These are phyloP conservation scores for Dactylellina sp. DNA, from an alignment of 2,329 filamentous ascomycete species.

Conservation along the genomic window DNA sequence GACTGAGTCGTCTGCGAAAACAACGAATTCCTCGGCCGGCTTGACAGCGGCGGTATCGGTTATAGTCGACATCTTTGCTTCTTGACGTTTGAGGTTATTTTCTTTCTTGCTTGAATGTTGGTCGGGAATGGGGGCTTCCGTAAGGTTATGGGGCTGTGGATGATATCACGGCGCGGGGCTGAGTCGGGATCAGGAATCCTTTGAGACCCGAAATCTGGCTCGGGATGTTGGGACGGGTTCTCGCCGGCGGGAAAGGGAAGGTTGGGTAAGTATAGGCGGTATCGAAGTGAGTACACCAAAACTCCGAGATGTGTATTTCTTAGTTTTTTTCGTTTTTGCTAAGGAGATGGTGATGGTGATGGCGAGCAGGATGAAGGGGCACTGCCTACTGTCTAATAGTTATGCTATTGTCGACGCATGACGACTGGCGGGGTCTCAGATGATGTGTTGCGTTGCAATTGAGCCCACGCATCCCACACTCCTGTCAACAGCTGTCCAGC, in stretches of 20 bases:
- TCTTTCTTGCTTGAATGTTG: constrained; percentile 36
- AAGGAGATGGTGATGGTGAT: not conserved
- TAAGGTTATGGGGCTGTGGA: constrained; percentile 37
- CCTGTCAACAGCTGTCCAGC: no score
- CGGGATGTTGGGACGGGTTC: not conserved
- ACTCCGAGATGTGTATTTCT: not conserved
- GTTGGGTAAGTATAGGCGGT: constrained; percentile 22
- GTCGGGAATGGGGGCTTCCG: constrained; percentile 40
- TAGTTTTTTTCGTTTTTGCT: not conserved
- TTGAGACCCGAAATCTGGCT: constrained; percentile 30
- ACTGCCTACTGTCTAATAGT: constrained; percentile 15
- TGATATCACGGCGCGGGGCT: constrained; percentile 57
- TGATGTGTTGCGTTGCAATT: constrained; percentile 50
- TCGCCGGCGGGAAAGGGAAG: constrained; percentile 1
- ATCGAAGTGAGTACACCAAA: not conserved
- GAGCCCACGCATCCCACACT: constrained; percentile 10
- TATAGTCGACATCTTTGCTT: constrained; percentile 35
- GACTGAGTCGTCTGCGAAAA: constrained; percentile 36
- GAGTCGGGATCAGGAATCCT: constrained; percentile 35
- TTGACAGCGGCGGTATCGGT: constrained; percentile 41
- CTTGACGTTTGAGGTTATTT: constrained; percentile 15
- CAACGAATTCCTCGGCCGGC: constrained; percentile 53
- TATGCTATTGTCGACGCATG: constrained; percentile 30
- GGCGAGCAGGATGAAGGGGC: constrained; percentile 12
- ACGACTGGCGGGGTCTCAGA: constrained; percentile 50